phyloP scores from a whole-genome alignment of 768 basidiomycete species.

The Collybia sordida region DNA sequence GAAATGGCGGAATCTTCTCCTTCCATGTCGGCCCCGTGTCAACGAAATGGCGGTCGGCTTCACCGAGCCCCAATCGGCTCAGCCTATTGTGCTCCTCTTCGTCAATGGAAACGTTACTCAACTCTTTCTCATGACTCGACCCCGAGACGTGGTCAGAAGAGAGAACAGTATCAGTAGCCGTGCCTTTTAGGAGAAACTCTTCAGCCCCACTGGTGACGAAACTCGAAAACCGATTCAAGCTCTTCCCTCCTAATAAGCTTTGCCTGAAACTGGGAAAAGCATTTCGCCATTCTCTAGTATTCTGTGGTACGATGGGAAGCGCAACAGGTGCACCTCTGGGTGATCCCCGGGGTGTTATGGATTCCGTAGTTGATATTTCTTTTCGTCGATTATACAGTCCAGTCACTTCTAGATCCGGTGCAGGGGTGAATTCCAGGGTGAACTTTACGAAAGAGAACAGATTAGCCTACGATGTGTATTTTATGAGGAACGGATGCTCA shows the following conservation, averaged over 20 bases:
- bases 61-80: conserved; percentile 42
- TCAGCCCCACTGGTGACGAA: conserved; percentile 88
- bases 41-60: conserved; percentile 70
- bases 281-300: conserved; percentile 65
- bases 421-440: conserved; percentile 59
- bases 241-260: conserved; percentile 74
- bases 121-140: conserved; percentile 26
- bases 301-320: conserved; percentile 56
- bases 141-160: conserved; percentile 8
- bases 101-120: conserved; percentile 30
- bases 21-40: conserved; percentile 75
- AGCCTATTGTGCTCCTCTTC: conserved; percentile 42
- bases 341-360: conserved; percentile 49
- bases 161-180: conserved; percentile 29
- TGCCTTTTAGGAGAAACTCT: conserved; percentile 76
- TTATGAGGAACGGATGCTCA: conserved; percentile 29
- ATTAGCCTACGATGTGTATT: neutral
- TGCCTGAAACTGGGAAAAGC: conserved; percentile 67
- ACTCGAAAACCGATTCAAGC: conserved; percentile 80
- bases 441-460: conserved; percentile 40
- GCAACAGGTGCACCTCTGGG: conserved; percentile 38
- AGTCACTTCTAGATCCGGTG: conserved; percentile 42
- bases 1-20: conserved; percentile 69
- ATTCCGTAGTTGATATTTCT: conserved; percentile 36
- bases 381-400: conserved; percentile 21